These are phyloP conservation scores for Kazachstania taianensis DNA, from an alignment of 805 yeast genomes.

Conservation along the genomic window DNA sequence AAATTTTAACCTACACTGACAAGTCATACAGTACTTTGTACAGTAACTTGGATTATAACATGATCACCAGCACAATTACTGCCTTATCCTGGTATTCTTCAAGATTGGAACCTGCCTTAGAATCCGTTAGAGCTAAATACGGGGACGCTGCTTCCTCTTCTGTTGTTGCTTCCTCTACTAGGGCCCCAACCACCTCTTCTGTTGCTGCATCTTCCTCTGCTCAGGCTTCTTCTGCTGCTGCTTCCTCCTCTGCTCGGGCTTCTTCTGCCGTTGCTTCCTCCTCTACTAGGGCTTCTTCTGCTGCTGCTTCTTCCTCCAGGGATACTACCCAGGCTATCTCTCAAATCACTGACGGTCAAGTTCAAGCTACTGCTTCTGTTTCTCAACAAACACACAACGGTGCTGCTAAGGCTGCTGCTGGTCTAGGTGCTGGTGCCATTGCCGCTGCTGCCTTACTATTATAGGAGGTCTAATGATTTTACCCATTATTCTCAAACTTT, in stretches of 20 bases:
- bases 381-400: conserved; percentile 3
- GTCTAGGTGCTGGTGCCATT: conserved; percentile 6
- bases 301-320: conserved; percentile 4
- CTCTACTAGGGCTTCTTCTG: not conserved
- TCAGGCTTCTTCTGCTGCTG: conserved; percentile 2
- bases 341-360: conserved; percentile 8
- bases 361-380: conserved; percentile 6
- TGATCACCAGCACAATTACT: conserved; percentile 22
- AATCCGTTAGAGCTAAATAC: conserved; percentile 5
- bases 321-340: conserved; percentile 6
- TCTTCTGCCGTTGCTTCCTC: conserved; percentile 5
- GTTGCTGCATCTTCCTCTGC: conserved; percentile 5
- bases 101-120: conserved; percentile 16
- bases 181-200: conserved; percentile 4
- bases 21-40: conserved; percentile 28
- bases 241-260: conserved; percentile 6
- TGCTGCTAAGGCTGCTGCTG: conserved; percentile 5
- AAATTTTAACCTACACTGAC: conserved; percentile 27
- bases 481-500: too few relatives aligned
- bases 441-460: conserved; percentile 12
- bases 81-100: conserved; percentile 28
- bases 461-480: too few relatives aligned
- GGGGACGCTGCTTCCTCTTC: conserved; percentile 4
- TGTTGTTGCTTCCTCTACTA: conserved; percentile 4
- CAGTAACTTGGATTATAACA: conserved; percentile 17